Evolutionary conservation across 2,329 filamentous ascomycete species (phyloP), one percentile per base, ranked within the genome.

Genomic region (Hypoxylon sp.): DNA sequence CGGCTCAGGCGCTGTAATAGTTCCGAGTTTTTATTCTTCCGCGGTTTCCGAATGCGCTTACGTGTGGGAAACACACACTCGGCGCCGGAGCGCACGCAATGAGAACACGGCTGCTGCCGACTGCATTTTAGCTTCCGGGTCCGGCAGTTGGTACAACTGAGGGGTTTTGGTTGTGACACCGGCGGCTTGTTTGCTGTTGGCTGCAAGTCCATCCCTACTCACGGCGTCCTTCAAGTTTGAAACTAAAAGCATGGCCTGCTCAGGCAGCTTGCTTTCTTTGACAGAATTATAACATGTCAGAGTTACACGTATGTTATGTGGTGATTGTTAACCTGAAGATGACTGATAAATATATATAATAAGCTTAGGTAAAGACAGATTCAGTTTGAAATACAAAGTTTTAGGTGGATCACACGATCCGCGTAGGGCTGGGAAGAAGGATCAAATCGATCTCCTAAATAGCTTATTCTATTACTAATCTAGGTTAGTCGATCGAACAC

Each of bases 51-150:
- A 52, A 80, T 81, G 42, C 81, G 81, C 70, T 84, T 84, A 29
- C 83, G 79, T n/a, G 78, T 76, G 17, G 83, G 83, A 59, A 83
- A 84, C 39, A 82, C 73, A 72, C 85, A 90, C 51, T 86, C 82
- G 8, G 81, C 78, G 6, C 80, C 76, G 39, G 81, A 80, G 54
- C 82, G 84, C 22, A 82, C 73, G 74, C 88, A 90, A 62, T 86
- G 84, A 5, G 79, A 76, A 74, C 89, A 91, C 4, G 88, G 88
- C 66, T 84, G 81, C 37, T 81, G 79, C 69, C 86, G 84, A 74
- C 88, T 84, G 78, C 88, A 91, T 71, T 86, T 89, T 48, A 90
- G 81, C 75, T 90, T 91, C 68, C 88, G 85, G 68, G 87, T 85
- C 66, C 90, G 87, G 73, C 90, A 92, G n/a, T 84, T 82, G 4